phyloP scores from a whole-genome alignment of 2,329 filamentous ascomycete species.

The Dryadomyces quercus-mongolicae region DNA sequence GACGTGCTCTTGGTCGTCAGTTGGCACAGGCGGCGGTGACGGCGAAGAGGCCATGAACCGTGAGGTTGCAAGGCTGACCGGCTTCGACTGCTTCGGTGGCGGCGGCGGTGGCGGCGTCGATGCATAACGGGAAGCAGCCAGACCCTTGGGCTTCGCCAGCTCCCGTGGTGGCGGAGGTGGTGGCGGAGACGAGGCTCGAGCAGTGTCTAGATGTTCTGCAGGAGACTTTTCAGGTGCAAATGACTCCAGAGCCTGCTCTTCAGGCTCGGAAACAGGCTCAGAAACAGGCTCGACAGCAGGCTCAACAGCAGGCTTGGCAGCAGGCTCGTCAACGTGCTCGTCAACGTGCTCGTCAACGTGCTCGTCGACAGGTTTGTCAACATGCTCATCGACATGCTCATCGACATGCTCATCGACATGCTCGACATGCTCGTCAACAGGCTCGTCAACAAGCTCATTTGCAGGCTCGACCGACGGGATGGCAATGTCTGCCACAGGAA shows the following conservation, averaged over 20 bases:
- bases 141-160: slow-evolving; percentile 20
- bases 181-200: slow-evolving; percentile 10
- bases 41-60: slow-evolving; percentile 31
- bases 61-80: slow-evolving; percentile 30
- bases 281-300: slow-evolving; percentile 3
- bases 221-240: neutral
- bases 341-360: neutral
- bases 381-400: neutral
- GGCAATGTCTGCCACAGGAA: neutral
- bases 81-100: slow-evolving; percentile 24
- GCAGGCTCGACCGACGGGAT: slow-evolving; percentile 7
- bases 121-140: slow-evolving; percentile 36
- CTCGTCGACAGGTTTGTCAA: neutral
- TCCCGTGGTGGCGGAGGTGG: slow-evolving; percentile 11
- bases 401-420: neutral
- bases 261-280: neutral
- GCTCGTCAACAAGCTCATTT: neutral
- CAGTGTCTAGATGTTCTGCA: neutral
- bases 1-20: slow-evolving; percentile 15
- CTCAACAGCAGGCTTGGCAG: neutral
- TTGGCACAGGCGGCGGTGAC: slow-evolving; percentile 12
- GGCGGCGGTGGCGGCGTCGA: slow-evolving; percentile 16
- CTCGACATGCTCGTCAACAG: neutral
- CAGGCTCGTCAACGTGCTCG: slow-evolving; percentile 1
- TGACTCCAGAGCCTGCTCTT: neutral